Percentiles rank a stretch among this genome's conserved stretches.
Evolutionary conservation across 441 rosid genomes (phyloP).

Genomic region (Kokia cookei): DNA sequence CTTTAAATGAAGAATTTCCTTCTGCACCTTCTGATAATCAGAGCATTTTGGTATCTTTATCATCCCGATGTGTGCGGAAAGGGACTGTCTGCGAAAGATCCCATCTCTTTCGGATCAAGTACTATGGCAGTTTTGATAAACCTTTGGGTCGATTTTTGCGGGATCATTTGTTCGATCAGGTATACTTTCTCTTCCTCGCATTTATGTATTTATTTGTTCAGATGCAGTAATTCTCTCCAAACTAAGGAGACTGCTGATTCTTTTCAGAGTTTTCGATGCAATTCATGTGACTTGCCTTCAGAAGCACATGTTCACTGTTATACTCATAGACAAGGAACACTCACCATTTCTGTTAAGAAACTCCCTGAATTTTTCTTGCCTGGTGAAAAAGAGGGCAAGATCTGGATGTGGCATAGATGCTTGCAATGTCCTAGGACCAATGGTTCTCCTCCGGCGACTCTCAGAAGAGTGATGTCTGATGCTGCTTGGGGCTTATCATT

Average conservation of each 20-base stretch:
- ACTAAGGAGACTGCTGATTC: conserved; percentile 12
- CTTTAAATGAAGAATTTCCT: conserved; percentile 79
- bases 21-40: conserved; percentile 91
- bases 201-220: background rate
- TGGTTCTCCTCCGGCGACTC: conserved; percentile 94
- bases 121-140: conserved; percentile 92
- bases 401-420: conserved; percentile 99
- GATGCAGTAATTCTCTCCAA: conserved; percentile 6
- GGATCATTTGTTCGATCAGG: conserved; percentile 92
- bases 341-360: conserved; percentile 95
- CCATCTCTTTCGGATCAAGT: conserved; percentile 92
- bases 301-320: conserved; percentile 99
- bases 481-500: conserved; percentile 99
- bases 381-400: conserved; percentile 92
- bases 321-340: conserved; percentile 95
- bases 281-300: conserved; percentile 90
- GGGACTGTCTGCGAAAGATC: conserved; percentile 97
- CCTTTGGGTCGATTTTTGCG: conserved; percentile 93
- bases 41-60: conserved; percentile 96
- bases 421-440: conserved; percentile 71
- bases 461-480: conserved; percentile 93
- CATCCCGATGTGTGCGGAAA: conserved; percentile 95
- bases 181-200: conserved; percentile 25
- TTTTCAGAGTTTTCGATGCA: conserved; percentile 62
- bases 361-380: conserved; percentile 64